Evolutionary conservation across 2,329 filamentous ascomycete species (phyloP), one percentile per base, ranked within the genome.

Genomic region (Lecanosticta acicola): DNA sequence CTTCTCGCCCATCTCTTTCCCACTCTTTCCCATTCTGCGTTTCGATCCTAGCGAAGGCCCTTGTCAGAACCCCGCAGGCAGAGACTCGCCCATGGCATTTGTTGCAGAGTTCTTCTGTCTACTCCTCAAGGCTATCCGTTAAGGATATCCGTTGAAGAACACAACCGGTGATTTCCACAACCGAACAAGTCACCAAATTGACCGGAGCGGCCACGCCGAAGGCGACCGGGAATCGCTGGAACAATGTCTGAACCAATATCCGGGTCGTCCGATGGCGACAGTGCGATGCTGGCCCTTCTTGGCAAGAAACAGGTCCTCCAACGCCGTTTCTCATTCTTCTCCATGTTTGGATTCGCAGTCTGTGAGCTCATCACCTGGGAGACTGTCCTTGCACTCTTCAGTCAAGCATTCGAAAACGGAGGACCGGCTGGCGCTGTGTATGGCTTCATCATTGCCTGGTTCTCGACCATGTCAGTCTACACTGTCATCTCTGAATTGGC

Each of bases 371-470:
- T 71, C 42, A 71, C 69, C 19, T 72, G 69, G 69, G 70, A 72
- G 45, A 72, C 70, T 0, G 68, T 71, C 8, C 62, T 72, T 3
- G 68, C 69, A 3, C 56, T 72, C 10, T 71, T 73, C 55, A 62
- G 55, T 43, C 62, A 72, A 49, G 64, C 67, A 1, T 64, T 70
- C 36, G 57, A 67, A 18, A 73, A 72, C 56, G 71, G 71, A 13
- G 71, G 71, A 3, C 70, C 74, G 10, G 67, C 71, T 1, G 74
- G 75, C 3, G 61, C 75, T 4, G 58, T 77, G 8, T 77, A 75
- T 51, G 73, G 73, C 39, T 78, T 71, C 60, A 66, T 78, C 24
- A 70, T 77, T 38, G 71, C 74, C 14, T 77, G 73, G 72, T 55
- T 64, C 14, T 71, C 70, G 1, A 77, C 71, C 0, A 54, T 78